Conservation (phyloP, 441 rosid genomes). For the Brassica balearica region DNA sequence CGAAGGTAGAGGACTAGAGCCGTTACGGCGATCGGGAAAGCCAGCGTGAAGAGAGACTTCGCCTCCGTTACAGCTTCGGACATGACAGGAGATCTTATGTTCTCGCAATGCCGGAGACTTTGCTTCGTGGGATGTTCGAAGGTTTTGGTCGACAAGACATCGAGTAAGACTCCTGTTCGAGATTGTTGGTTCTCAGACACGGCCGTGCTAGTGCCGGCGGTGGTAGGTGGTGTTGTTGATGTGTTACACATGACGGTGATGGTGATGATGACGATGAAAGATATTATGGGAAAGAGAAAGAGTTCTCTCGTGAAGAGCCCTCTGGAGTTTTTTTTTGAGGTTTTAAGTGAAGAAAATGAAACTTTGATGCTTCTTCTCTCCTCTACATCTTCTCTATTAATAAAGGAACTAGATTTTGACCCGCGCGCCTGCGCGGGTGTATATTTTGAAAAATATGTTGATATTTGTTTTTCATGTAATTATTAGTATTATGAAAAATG, state of each 20-base stretch:
- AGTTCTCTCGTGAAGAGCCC: conserved; percentile 64
- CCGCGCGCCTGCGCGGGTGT: too few species aligned
- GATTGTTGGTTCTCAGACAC: conserved; percentile 47
- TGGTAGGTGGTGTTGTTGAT: conserved; percentile 33
- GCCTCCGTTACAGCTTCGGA: conserved; percentile 59
- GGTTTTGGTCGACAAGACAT: conserved; percentile 49
- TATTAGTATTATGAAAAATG: too few species aligned
- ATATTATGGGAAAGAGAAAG: conserved; percentile 36
- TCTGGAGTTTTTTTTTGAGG: conserved; percentile 23
- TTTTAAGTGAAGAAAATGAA: conserved; percentile 31
- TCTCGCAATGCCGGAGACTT: conserved; percentile 39
- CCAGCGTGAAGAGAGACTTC: conserved; percentile 71
- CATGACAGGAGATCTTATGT: conserved; percentile 27
- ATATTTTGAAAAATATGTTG: too few species aligned
- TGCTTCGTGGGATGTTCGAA: conserved; percentile 35
- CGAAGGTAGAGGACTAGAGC: conserved; percentile 88
- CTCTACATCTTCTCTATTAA: conserved; percentile 41
- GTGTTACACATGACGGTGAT: conserved; percentile 63
- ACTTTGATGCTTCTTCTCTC: conserved; percentile 31
- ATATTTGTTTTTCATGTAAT: too few species aligned
- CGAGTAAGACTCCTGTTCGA: conserved; percentile 48
- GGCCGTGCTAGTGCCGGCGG: conserved; percentile 37
- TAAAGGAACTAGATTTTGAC: too few species aligned
- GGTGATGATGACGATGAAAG: conserved; percentile 11
- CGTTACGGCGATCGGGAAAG: conserved; percentile 79